A percentile compares a stretch with the other conserved stretches of the same genome.
Evolutionary conservation across 768 basidiomycete species (phyloP).

Genomic region (Suillus alpinus): DNA sequence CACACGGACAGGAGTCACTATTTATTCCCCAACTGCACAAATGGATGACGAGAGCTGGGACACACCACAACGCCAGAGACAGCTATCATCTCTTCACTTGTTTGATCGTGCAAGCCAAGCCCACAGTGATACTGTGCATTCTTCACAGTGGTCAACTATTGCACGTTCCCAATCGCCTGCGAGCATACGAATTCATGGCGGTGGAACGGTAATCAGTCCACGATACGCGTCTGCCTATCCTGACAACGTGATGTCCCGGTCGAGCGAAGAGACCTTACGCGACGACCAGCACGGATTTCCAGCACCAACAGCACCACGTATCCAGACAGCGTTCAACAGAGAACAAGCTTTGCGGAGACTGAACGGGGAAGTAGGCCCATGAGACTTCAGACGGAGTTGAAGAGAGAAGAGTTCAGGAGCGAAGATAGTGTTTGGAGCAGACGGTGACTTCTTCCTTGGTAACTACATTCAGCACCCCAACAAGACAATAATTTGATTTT

Average conservation of each 20-base stretch:
- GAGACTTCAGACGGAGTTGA: constrained; percentile 8
- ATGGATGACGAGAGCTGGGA: constrained; percentile 1
- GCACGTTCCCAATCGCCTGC: constrained; percentile 13
- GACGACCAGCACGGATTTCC: constrained; percentile 5
- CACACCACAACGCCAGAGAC: constrained; percentile 11
- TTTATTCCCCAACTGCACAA: constrained; percentile 1
- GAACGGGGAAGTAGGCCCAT: not conserved
- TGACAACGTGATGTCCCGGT: not conserved
- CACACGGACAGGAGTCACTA: constrained; percentile 3
- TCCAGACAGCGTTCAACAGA: not conserved
- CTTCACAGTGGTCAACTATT: constrained; percentile 30
- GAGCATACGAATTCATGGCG: constrained; percentile 26
- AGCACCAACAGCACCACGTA: constrained; percentile 1
- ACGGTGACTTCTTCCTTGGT: not conserved
- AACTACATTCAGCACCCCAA: not conserved
- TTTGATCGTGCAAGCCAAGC: constrained; percentile 20
- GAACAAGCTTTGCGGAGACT: not conserved
- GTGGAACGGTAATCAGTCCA: constrained; percentile 6
- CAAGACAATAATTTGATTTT: not conserved
- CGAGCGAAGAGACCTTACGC: constrained; percentile 1
- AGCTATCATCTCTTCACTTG: constrained; percentile 13
- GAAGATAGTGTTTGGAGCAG: not conserved
- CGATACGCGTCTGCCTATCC: not conserved
- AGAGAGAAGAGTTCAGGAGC: constrained; percentile 18
- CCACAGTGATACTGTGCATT: constrained; percentile 28